Conservation (phyloP, 805 yeast species). For the Metschnikowia lachancei region DNA sequence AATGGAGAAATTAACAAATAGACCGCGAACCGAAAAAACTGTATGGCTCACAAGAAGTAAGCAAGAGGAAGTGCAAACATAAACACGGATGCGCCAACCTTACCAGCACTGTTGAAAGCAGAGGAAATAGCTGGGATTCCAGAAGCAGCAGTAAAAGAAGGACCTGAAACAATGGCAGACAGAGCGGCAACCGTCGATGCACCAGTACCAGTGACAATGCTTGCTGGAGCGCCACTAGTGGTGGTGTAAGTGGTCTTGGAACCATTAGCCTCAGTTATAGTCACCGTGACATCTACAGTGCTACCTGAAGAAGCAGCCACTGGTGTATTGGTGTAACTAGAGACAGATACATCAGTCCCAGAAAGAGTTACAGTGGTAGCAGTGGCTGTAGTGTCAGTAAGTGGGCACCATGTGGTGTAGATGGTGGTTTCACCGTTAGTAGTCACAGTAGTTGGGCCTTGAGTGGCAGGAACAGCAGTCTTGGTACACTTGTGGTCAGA, state of each 20-base stretch:
- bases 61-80: too few relatives aligned
- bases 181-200: not conserved
- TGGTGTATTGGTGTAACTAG: too few relatives aligned
- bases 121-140: slow-evolving; percentile 12
- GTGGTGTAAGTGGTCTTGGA: slow-evolving; percentile 10
- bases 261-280: too few relatives aligned
- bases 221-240: not conserved
- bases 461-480: slow-evolving; percentile 25
- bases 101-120: not conserved
- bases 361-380: too few relatives aligned
- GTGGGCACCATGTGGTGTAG: slow-evolving; percentile 39
- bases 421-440: slow-evolving; percentile 19
- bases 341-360: too few relatives aligned
- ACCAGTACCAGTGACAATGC: too few relatives aligned
- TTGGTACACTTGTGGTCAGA: slow-evolving; percentile 13
- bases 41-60: too few relatives aligned
- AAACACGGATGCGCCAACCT: too few relatives aligned
- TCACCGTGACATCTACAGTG: not conserved
- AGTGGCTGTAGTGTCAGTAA: slow-evolving; percentile 9
- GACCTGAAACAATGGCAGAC: slow-evolving; percentile 9
- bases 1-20: too few relatives aligned
- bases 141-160: slow-evolving; percentile 14
- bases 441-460: slow-evolving; percentile 31
- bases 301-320: not conserved
- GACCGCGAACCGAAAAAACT: too few relatives aligned